Evolutionary conservation across 257 asterid genomes (phyloP).

Genomic region (Fraxinus cuspidata): DNA sequence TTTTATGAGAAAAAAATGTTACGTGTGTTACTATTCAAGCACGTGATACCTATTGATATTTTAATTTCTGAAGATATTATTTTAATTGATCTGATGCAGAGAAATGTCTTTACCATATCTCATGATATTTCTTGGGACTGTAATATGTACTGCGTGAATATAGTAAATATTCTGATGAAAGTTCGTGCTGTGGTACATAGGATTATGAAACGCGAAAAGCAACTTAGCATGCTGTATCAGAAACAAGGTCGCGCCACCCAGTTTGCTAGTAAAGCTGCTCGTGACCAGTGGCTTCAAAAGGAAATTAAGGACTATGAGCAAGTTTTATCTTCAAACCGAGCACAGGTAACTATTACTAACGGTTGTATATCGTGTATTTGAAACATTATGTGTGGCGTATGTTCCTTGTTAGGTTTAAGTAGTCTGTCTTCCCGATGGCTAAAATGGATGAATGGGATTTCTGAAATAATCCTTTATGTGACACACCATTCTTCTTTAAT

Average conservation of each 20-base stretch:
- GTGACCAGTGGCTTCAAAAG: conserved; percentile 89
- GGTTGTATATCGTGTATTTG: background rate
- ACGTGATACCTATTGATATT: background rate
- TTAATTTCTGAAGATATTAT: background rate
- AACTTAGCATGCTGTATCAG: conserved; percentile 97
- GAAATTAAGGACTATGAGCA: conserved; percentile 88
- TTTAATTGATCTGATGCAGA: background rate
- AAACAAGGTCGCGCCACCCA: conserved; percentile 99
- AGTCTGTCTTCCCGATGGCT: conserved; percentile 13
- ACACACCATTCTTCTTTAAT: background rate
- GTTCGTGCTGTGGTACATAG: conserved; percentile 36
- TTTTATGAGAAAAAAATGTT: background rate
- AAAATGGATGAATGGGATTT: conserved; percentile 14
- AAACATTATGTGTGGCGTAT: conserved; percentile 11
- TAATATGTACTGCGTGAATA: conserved; percentile 6
- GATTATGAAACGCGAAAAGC: conserved; percentile 97
- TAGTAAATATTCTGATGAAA: conserved; percentile 14
- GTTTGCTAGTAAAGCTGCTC: conserved; percentile 83
- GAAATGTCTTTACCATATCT: background rate
- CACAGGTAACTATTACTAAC: conserved; percentile 54
- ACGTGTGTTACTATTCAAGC: background rate
- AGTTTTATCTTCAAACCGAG: conserved; percentile 69
- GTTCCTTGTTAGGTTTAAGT: background rate
- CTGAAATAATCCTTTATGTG: conserved; percentile 7
- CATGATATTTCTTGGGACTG: conserved; percentile 9